Base-by-base conservation (phyloP, 2,329 filamentous ascomycete species). In the Aspergillus costaricaensis region DNA sequence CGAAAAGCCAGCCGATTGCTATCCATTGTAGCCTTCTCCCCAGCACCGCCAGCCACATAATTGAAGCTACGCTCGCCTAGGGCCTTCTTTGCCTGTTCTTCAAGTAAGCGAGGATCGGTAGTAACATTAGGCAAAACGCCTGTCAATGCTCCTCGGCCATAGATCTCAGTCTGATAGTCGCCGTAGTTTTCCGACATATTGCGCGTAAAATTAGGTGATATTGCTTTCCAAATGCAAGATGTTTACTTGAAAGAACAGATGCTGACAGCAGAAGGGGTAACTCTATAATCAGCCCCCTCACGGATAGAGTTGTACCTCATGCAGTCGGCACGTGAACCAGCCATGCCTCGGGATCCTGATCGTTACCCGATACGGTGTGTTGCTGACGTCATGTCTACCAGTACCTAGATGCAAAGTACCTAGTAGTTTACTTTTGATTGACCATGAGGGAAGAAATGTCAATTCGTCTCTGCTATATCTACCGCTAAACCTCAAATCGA, bases 1-100 rank as follows among this genome's bases (percentile, higher is more conserved):
- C 80, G 75, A 63, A 88, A 87, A 1, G 85, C 85, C 19, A 83
- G 74, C 7, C 81, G 79, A 67, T 88, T 88, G 47, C 84, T 83
- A 54, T 84, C 82, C 79, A 86, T 83, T 0, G 87, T 89, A 2
- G 84, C 80, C 39, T 82, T 79, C 66, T 87, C 85, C 2, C 86
- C 85, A 0, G 86, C 86, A 6, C 85, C 85, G n/a, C 86, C 86
- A 15, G 81, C 77, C 23, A 88, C 82, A 74, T 89, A 89, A 62
- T 84, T 84, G 69, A 83, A 88, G 7, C 81, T 77, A 10, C 80
- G 77, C 2, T 74, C 72, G 19, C 75, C 72, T 73, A 88, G 78
- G 14, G 71, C 73, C 57, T 80, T 74, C 55, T 76, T 77, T 2
- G 86, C 86, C 65, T 86, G 81, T 27, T 79, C 77, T 67, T 88